Base-by-base conservation (phyloP, 495 filamentous ascomycete genomes). In the Penicillium fimorum region DNA sequence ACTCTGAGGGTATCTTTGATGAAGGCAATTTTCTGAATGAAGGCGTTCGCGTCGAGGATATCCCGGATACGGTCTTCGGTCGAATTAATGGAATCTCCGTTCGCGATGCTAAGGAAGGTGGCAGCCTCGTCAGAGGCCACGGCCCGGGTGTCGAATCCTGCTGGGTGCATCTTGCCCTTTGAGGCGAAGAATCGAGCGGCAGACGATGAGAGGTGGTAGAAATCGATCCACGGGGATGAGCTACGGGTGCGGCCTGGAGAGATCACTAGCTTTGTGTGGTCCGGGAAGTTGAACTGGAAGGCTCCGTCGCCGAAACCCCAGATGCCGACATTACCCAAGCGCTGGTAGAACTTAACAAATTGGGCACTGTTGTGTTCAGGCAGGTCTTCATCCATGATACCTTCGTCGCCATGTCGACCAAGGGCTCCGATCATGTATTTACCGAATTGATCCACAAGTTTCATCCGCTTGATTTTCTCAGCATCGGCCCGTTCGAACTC, bases 231-330 rank as follows among this genome's bases (percentile, higher is more conserved):
- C 1, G 75, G 76, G 0, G 76, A 76, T 1, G 74, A 76, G 53
- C 67, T 76, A 52, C 76, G 67, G 2, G 79, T 87, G 25, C 85
- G 90, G 37, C 86, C 84, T 8, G 83, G 78, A 33, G 90, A 88
- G 46, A 96, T 76, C 4, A 95, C 83, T 25, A 96, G 80, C 69
- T 98, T 98, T 29, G 94, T 97, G 68, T 98, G 94, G 60, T 98
- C 94, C 7, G 93, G 92, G 74, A 97, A 98, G 71, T 98, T 97
- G 74, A 96, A 89, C 82, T 93, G 90, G 63, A 96, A 85, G 60
- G 90, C 86, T 1, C 92, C 92, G 68, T 96, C 90, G 33, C 81
- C 82, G 56, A 96, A 96, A 55, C 86, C 88, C 92, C 93, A 93
- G 65, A 92, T 84, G 27, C 91, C 89, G 33, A 93, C 87, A 64